Base-by-base conservation (phyloP, 805 yeast species). In the Spathaspora passalidarum region DNA sequence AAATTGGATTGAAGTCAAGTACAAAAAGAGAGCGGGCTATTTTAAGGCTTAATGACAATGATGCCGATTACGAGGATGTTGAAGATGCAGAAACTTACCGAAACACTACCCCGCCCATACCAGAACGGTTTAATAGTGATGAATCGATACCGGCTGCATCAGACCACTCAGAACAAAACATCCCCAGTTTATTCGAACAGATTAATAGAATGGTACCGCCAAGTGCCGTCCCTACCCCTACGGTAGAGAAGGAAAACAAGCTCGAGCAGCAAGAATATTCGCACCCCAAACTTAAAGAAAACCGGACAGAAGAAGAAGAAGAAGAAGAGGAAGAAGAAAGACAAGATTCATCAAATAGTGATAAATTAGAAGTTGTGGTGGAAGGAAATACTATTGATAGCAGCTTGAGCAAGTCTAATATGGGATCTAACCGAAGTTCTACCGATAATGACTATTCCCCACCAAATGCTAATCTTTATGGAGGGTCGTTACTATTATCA, bases 401-500 rank as follows among this genome's bases (percentile, higher is more conserved):
- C 16, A 38, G 17, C 21, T 10, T 10, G 9, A 11, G 26, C 22
- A 11, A 20, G 4, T 20, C 25, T 32, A 13, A 29, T 29, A 22
- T 29, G 13, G 34, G 34, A 8, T 40, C 59, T 7, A 48, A 53
- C 2, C 52, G 50, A 37, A 63, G 63, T 44, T 61, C 66, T 2
- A 50, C 59, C 2, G 68, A 64, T 16, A 68, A 66, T 37, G 52
- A 59, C 18, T 32, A 21, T 18, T 21, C 19, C 8, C 20, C 38
- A 4, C 46, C 49, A 8, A 49, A 61, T 25, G 59, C 55, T 22
- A 69, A 69, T 48, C 40, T 70, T 40, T 72, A 72, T 49, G 75
- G 76, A 5, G 76, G 76, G 3, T 68, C 74, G 8, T 53, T 72
- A 13, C 58, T 71, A 38, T 52, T 72, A 17, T 71, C 76, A 2